Conservation (phyloP, 164 flowering plant genomes). For the Aristolochia californica region DNA sequence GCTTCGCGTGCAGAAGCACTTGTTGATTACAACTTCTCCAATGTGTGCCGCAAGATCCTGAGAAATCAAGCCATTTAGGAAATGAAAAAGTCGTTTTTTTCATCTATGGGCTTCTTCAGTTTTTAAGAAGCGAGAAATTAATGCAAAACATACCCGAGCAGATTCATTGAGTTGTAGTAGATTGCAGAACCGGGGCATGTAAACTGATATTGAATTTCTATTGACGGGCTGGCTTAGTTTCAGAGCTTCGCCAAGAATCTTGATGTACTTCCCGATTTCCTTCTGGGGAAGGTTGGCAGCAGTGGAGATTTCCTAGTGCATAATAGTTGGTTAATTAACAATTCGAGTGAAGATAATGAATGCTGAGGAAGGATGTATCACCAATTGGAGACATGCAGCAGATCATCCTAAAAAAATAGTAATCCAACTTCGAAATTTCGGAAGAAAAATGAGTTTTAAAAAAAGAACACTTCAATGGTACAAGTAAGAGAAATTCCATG, state of each 20-base stretch:
- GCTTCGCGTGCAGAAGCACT: slow-evolving; percentile 97
- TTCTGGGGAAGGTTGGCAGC: slow-evolving; percentile 98
- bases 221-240: slow-evolving; percentile 93
- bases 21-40: slow-evolving; percentile 97
- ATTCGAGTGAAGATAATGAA: too few species aligned
- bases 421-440: too few species aligned
- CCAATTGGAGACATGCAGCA: too few species aligned
- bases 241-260: slow-evolving; percentile 91
- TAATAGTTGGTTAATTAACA: too few species aligned
- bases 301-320: slow-evolving; percentile 88
- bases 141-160: slow-evolving; percentile 64
- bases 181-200: slow-evolving; percentile 96
- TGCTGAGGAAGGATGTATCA: too few species aligned
- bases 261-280: slow-evolving; percentile 97
- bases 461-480: too few species aligned
- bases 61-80: slow-evolving; percentile 1
- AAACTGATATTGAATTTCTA: slow-evolving; percentile 94
- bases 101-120: too few species aligned
- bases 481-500: too few species aligned
- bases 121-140: background rate
- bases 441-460: too few species aligned
- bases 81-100: too few species aligned
- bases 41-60: slow-evolving; percentile 98
- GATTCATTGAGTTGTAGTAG: slow-evolving; percentile 94
- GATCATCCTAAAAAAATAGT: too few species aligned